phyloP scores from a whole-genome alignment of 1,139 yeast genomes.

The Kurtzmaniella quercitrusa region DNA sequence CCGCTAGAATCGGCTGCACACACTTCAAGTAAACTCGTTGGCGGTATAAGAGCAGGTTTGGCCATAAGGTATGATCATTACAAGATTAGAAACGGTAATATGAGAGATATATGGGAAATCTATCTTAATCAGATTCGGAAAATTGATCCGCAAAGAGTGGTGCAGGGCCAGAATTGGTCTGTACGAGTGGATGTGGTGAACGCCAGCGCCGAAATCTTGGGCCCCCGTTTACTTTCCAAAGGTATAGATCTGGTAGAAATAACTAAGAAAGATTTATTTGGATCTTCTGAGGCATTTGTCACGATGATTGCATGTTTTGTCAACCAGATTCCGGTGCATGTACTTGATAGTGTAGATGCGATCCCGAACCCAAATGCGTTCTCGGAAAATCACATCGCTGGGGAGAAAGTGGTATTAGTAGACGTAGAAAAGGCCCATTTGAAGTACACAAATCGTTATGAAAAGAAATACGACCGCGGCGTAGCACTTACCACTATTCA shows the following conservation, averaged over 20 bases:
- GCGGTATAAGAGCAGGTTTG: constrained; percentile 62
- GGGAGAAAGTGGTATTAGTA: background rate
- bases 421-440: constrained; percentile 4
- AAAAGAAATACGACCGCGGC: constrained; percentile 35
- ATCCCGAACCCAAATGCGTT: constrained; percentile 8
- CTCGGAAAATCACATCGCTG: constrained; percentile 4
- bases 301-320: constrained; percentile 27
- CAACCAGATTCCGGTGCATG: constrained; percentile 21
- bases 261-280: constrained; percentile 14
- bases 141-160: constrained; percentile 9
- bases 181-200: constrained; percentile 22
- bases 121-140: constrained; percentile 18
- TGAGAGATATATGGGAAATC: constrained; percentile 61
- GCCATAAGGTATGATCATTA: constrained; percentile 57
- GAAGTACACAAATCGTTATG: constrained; percentile 25
- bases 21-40: constrained; percentile 59
- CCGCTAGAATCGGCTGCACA: constrained; percentile 60
- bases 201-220: constrained; percentile 17
- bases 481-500: constrained; percentile 26
- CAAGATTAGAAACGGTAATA: constrained; percentile 62
- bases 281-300: constrained; percentile 16
- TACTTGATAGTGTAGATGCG: constrained; percentile 17
- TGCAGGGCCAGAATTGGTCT: constrained; percentile 15
- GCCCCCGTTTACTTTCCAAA: constrained; percentile 12
- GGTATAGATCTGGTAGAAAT: constrained; percentile 16